Evolutionary conservation across 2,329 filamentous ascomycete species (phyloP).

Genomic region (Calycina herbarum): DNA sequence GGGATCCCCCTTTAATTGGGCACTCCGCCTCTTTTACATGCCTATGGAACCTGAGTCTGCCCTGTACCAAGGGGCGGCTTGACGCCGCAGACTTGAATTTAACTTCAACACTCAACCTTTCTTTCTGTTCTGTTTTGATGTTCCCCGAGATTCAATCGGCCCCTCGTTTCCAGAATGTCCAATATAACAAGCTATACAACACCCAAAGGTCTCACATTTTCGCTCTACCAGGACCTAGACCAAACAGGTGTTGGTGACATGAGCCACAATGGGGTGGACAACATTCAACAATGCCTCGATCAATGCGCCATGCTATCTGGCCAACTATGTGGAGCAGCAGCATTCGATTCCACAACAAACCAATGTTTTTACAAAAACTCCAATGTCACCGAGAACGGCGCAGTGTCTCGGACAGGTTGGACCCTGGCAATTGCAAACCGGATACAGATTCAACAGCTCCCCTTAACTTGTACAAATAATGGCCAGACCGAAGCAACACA

Average conservation of each 20-base stretch:
- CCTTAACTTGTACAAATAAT: background rate
- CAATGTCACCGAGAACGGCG: background rate
- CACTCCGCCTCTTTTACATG: no score
- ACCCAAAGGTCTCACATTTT: background rate
- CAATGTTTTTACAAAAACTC: background rate
- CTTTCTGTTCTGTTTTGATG: no score
- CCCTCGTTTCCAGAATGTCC: no score
- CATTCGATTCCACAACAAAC: background rate
- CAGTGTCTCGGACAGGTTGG: background rate
- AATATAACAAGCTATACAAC: background rate
- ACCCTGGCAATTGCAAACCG: background rate
- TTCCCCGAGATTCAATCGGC: no score
- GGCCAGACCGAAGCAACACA: background rate
- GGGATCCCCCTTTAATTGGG: no score
- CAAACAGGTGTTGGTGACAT: background rate
- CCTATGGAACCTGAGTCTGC: no score
- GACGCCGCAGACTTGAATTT: no score
- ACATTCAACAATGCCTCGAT: background rate
- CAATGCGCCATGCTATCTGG: background rate
- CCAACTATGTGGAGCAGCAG: background rate
- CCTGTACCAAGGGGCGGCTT: no score
- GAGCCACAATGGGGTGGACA: background rate
- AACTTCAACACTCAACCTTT: no score
- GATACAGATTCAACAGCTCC: background rate
- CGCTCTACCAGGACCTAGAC: background rate